A percentile compares a stretch with the other conserved stretches of the same genome.
These are phyloP conservation scores for Boletus speciosus DNA, from an alignment of 768 basidiomycete species.

Conservation along the genomic window DNA sequence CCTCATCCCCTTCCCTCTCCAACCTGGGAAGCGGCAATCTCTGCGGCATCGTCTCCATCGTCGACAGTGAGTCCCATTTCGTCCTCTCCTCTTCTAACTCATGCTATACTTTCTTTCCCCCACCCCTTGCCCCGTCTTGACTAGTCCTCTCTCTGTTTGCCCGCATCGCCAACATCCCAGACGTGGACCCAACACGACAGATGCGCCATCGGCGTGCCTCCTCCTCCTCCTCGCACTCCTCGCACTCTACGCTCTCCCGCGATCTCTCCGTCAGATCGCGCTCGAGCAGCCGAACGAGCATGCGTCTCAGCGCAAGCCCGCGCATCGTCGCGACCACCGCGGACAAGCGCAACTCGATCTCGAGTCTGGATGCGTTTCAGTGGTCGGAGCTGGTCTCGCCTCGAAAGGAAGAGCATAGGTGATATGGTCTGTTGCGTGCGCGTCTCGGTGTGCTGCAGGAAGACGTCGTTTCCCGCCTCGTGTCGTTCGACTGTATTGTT, in stretches of 20 bases:
- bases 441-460: background rate
- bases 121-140: background rate
- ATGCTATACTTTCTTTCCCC: background rate
- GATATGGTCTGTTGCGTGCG: background rate
- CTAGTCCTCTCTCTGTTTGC: conserved; percentile 79
- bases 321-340: conserved; percentile 29
- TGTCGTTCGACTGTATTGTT: conserved; percentile 8
- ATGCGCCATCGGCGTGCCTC: conserved; percentile 78
- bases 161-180: conserved; percentile 63
- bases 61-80: conserved; percentile 57
- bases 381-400: conserved; percentile 33
- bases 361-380: conserved; percentile 31
- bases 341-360: conserved; percentile 31
- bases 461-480: background rate
- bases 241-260: conserved; percentile 37
- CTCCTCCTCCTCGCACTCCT: conserved; percentile 59
- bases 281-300: conserved; percentile 41
- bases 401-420: conserved; percentile 27
- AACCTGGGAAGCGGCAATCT: conserved; percentile 40
- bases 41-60: conserved; percentile 76
- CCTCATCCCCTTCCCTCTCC: conserved; percentile 48
- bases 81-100: background rate
- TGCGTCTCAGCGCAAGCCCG: conserved; percentile 32
- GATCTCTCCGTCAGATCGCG: conserved; percentile 39
- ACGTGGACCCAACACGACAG: conserved; percentile 75